A percentile compares a stretch with the other conserved stretches of the same genome.
phyloP scores from a whole-genome alignment of 225 moss, liverwort and hornwort species.

The Pseudoscleropodium purum region DNA sequence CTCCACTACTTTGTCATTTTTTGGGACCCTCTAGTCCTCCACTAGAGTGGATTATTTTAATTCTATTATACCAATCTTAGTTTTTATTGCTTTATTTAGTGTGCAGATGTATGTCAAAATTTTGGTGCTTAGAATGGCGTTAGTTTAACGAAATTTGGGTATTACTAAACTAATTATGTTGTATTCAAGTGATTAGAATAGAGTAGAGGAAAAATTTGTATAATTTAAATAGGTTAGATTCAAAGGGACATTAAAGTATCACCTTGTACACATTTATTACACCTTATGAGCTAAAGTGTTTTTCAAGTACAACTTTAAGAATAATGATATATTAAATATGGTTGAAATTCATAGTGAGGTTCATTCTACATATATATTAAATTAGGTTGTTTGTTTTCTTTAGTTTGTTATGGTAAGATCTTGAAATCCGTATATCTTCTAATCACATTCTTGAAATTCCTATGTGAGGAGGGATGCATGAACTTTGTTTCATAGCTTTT shows the following conservation, averaged over 20 bases:
- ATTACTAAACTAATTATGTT: too few relatives aligned
- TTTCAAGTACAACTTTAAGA: neutral
- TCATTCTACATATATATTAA: neutral
- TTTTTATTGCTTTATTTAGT: neutral
- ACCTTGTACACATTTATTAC: neutral
- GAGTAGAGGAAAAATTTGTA: neutral
- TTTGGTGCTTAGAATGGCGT: neutral
- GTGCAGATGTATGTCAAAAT: neutral
- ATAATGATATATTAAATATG: neutral
- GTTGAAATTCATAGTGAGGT: neutral
- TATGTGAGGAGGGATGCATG: rapidly evolving
- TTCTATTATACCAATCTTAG: too few relatives aligned
- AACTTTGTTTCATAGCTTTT: too few relatives aligned
- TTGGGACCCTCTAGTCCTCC: too few relatives aligned
- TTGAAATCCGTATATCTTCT: too few relatives aligned
- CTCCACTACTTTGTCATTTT: neutral
- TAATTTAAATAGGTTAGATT: neutral
- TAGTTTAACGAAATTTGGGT: too few relatives aligned
- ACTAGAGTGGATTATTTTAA: too few relatives aligned
- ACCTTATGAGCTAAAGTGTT: neutral
- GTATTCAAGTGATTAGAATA: too few relatives aligned
- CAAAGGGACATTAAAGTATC: neutral
- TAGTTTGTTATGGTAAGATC: too few relatives aligned
- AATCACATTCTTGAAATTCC: too few relatives aligned
- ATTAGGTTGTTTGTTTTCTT: too few relatives aligned